phyloP scores from a whole-genome alignment of 2,329 filamentous ascomycete species.

The Xylariaceae sp. region DNA sequence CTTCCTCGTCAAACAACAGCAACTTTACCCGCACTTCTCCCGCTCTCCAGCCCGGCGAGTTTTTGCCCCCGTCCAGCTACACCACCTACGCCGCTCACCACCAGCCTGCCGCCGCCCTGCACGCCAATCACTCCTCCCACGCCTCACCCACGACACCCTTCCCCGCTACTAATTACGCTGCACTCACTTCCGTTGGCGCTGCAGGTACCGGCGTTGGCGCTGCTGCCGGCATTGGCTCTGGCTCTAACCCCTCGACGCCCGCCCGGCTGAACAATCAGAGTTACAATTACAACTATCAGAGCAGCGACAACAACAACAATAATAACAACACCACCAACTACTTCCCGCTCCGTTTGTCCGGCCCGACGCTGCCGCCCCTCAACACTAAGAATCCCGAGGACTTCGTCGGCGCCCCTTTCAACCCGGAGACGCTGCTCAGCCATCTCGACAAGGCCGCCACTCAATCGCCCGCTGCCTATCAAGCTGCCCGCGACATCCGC shows the following conservation, averaged over 20 bases:
- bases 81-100: constrained; percentile 31
- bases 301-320: constrained; percentile 1
- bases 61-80: constrained; percentile 38
- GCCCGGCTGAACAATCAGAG: constrained; percentile 1
- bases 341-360: constrained; percentile 28
- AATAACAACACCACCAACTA: constrained; percentile 10
- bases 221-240: constrained; percentile 14
- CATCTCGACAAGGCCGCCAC: constrained; percentile 52
- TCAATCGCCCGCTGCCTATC: constrained; percentile 28
- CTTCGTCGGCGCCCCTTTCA: constrained; percentile 62
- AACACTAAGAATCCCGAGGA: constrained; percentile 51
- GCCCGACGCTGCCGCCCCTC: constrained; percentile 36
- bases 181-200: constrained; percentile 9
- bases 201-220: constrained; percentile 13
- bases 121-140: not conserved
- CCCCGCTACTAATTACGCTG: constrained; percentile 18
- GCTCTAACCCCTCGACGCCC: constrained; percentile 13
- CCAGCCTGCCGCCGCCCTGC: constrained; percentile 15
- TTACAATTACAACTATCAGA: constrained; percentile 3
- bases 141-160: constrained; percentile 13
- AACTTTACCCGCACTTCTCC: constrained; percentile 39
- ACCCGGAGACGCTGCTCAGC: constrained; percentile 58
- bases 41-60: constrained; percentile 42
- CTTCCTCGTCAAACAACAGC: constrained; percentile 23
- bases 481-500: constrained; percentile 30